Evolutionary conservation across 768 basidiomycete species (phyloP).

Genomic region (Myochromella boudieri): DNA sequence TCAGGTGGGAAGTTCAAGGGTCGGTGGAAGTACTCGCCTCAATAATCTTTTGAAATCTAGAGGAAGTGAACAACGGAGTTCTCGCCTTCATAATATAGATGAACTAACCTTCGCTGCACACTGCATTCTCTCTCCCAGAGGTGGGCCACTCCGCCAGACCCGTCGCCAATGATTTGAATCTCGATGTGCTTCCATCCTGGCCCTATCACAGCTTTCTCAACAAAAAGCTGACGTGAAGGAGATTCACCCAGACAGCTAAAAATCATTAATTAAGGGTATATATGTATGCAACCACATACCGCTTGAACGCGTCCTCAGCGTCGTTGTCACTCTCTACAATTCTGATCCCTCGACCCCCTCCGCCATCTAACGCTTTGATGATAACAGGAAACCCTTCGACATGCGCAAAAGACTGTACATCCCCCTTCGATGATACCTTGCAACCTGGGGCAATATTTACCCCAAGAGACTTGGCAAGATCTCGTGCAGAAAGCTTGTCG

Average conservation of each 20-base stretch:
- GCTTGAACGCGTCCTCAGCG: conserved; percentile 74
- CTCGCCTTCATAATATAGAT: background rate
- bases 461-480: conserved; percentile 28
- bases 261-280: background rate
- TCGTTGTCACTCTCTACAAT: conserved; percentile 72
- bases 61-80: background rate
- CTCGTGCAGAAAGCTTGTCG: conserved; percentile 36
- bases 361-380: conserved; percentile 91
- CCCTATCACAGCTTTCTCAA: conserved; percentile 81
- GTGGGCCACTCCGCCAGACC: conserved; percentile 74
- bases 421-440: conserved; percentile 23
- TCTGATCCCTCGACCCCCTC: conserved; percentile 89
- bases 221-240: conserved; percentile 59
- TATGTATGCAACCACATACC: conserved; percentile 26
- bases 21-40: conserved; percentile 46
- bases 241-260: conserved; percentile 37
- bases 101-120: conserved; percentile 71
- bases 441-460: conserved; percentile 31
- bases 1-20: background rate
- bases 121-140: conserved; percentile 93
- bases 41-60: conserved; percentile 76
- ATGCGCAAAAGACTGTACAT: conserved; percentile 27
- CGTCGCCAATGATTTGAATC: conserved; percentile 83
- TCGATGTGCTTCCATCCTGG: conserved; percentile 81
- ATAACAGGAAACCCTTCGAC: conserved; percentile 54